phyloP scores from a whole-genome alignment of 2,329 filamentous ascomycete species.

The Scedosporium aurantiacum region DNA sequence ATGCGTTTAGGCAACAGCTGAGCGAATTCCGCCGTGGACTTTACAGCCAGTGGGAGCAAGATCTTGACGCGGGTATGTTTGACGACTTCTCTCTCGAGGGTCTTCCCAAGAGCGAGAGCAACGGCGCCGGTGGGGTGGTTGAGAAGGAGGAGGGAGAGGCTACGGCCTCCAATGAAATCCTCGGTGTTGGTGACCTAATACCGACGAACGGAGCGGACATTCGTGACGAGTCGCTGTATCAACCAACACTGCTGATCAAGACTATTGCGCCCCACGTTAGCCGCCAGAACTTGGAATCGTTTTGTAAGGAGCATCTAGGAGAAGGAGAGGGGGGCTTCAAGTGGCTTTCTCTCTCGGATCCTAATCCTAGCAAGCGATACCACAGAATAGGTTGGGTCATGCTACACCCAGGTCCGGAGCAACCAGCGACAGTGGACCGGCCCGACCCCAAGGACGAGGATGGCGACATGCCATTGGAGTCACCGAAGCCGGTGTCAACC shows the following conservation, averaged over 20 bases:
- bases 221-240: slow-evolving; percentile 75
- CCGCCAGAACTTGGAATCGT: slow-evolving; percentile 81
- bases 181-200: slow-evolving; percentile 84
- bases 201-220: slow-evolving; percentile 76
- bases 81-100: slow-evolving; percentile 93
- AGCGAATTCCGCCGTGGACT: slow-evolving; percentile 68
- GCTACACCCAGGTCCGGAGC: slow-evolving; percentile 69
- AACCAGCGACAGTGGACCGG: slow-evolving; percentile 52
- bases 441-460: slow-evolving; percentile 64
- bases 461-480: slow-evolving; percentile 42
- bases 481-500: slow-evolving; percentile 42
- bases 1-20: slow-evolving; percentile 62
- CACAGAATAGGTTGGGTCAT: slow-evolving; percentile 99
- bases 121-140: slow-evolving; percentile 70
- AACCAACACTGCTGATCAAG: slow-evolving; percentile 93
- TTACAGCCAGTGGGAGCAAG: slow-evolving; percentile 81
- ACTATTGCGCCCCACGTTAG: slow-evolving; percentile 95
- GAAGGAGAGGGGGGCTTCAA: slow-evolving; percentile 88
- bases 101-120: slow-evolving; percentile 85
- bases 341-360: slow-evolving; percentile 91
- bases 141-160: slow-evolving; percentile 96
- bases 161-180: slow-evolving; percentile 79
- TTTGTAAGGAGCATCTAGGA: slow-evolving; percentile 88
- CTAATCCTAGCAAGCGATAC: slow-evolving; percentile 92
- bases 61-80: slow-evolving; percentile 74